These are phyloP conservation scores for Boletus eberwhitei DNA, from an alignment of 768 basidiomycete genomes.

Conservation along the genomic window DNA sequence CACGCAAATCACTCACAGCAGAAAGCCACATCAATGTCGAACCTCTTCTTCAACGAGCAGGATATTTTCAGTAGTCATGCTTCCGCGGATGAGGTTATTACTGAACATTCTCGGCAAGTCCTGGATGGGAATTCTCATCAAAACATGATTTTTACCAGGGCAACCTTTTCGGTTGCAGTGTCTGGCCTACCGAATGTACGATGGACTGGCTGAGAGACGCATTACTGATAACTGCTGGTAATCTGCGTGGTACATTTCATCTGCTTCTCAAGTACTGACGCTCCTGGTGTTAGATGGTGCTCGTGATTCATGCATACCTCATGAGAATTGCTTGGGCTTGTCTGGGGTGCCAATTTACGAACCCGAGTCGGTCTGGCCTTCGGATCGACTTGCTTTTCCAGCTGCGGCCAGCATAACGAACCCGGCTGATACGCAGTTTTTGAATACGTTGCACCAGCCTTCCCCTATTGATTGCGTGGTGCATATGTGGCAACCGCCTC, in stretches of 20 bases:
- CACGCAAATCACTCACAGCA: background rate
- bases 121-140: background rate
- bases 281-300: background rate
- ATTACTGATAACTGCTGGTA: background rate
- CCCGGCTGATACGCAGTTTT: background rate
- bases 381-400: background rate
- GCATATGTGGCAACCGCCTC: background rate
- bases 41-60: background rate
- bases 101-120: background rate
- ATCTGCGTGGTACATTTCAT: background rate
- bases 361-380: background rate
- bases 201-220: background rate
- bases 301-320: background rate
- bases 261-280: background rate
- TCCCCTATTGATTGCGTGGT: background rate
- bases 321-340: slow-evolving; percentile 1
- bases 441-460: background rate
- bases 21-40: background rate
- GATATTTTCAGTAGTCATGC: background rate
- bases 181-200: background rate
- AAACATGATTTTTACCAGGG: background rate
- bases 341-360: background rate
- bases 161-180: background rate
- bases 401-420: background rate
- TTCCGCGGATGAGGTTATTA: background rate